Base-by-base conservation (phyloP, 768 basidiomycete genomes). In the Tephrocybe sp. region DNA sequence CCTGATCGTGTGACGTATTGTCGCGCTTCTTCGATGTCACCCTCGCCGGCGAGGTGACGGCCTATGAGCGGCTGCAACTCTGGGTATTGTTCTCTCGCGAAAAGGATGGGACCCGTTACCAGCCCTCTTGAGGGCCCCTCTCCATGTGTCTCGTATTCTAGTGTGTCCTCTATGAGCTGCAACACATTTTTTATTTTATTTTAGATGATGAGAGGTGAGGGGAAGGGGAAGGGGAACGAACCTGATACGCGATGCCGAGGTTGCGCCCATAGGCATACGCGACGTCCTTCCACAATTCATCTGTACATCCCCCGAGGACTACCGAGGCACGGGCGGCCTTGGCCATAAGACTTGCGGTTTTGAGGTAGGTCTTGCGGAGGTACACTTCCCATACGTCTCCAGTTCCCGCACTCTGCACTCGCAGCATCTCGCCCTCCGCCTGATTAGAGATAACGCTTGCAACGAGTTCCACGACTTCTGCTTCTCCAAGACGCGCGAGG, bases 401-500 rank as follows among this genome's bases (percentile, higher is more conserved):
- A 74, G 76, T 58, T 73, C 72, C 15, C 82, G 68, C 45, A 73
- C 71, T 53, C 75, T 76, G 79, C 85, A 83, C 70, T 3, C 90
- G 88, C 71, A 97, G 70, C 37, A 98, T 87, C 72, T 98, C 93
- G 28, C 96, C 97, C 66, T 98, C 96, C n/a, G 95, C 95, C 33
- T 96, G 76, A 64, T 98, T 98, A 2, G 92, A 85, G 48, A 99
- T 89, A 52, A 98, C 92, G 62, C 85, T 88, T 3, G 93, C 84
- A 40, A 98, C 83, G 51, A 98, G 79, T 67, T 99, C 97, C 45
- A 98, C 92, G 46, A 96, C 95, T 64, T 98, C 92, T 60, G 71
- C 76, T 53, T 86, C 85, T 4, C 94, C 95, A 6, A 99, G 77
- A 9, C 94, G 79, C 0, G 93, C 85, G 8, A 98, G 76, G 0